Conservation (phyloP, 371 early-diverging fungal genomes). For the Lichtheimia ornata region DNA sequence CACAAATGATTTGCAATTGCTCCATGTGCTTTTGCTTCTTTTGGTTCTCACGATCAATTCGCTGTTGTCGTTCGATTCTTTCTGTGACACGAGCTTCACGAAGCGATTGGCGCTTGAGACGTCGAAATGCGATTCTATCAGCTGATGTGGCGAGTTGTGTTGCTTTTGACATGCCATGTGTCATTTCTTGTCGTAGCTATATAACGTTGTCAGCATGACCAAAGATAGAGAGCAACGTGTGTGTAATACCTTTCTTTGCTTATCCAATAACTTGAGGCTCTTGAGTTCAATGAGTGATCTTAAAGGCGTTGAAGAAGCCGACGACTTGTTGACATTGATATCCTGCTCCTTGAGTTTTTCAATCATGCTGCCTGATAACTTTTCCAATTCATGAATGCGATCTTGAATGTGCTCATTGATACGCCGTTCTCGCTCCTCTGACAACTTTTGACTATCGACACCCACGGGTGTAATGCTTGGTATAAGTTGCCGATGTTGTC, state of each 20-base stretch:
- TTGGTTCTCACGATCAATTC: slow-evolving; percentile 83
- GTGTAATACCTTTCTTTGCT: slow-evolving; percentile 64
- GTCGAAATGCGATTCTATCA: slow-evolving; percentile 78
- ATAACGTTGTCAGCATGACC: slow-evolving; percentile 33
- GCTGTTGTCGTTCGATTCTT: slow-evolving; percentile 85
- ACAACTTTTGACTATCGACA: slow-evolving; percentile 72
- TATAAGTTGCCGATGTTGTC: slow-evolving; percentile 69
- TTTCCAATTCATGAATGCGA: slow-evolving; percentile 79
- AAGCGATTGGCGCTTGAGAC: slow-evolving; percentile 87
- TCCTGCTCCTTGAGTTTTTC: neutral
- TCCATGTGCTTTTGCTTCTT: slow-evolving; percentile 86
- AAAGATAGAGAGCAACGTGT: neutral
- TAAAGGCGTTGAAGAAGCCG: slow-evolving; percentile 7
- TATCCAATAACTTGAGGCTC: slow-evolving; percentile 67
- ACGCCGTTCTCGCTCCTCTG: slow-evolving; percentile 75
- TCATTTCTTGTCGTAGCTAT: slow-evolving; percentile 80
- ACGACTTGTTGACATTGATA: slow-evolving; percentile 9
- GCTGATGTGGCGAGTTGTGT: slow-evolving; percentile 79
- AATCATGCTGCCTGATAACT: slow-evolving; percentile 32
- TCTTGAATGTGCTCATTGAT: slow-evolving; percentile 67
- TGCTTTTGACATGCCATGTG: slow-evolving; percentile 62
- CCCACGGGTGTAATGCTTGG: slow-evolving; percentile 78
- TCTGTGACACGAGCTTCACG: slow-evolving; percentile 92
- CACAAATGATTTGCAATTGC: slow-evolving; percentile 72
- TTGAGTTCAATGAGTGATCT: slow-evolving; percentile 17